Base-by-base conservation (phyloP, 2,329 filamentous ascomycete genomes). In the Teratosphaeria destructans region DNA sequence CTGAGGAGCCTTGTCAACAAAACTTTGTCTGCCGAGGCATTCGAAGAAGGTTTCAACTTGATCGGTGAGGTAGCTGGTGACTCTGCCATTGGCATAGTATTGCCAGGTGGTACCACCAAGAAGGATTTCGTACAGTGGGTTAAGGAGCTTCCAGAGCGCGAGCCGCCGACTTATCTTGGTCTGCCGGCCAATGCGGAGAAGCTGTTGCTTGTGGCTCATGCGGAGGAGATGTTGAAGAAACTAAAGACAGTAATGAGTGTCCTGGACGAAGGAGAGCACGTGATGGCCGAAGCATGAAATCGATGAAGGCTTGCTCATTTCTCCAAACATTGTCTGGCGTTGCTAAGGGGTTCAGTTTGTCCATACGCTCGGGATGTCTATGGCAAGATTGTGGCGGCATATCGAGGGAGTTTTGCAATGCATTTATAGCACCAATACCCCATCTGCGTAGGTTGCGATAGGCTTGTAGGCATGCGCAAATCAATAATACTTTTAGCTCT, bases 101-200 rank as follows among this genome's bases (percentile, higher is more conserved):
- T 96, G 55, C 94, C 94, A 0, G 83, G 83, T 53, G 87, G 89
- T 52, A 96, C 92, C 1, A 85, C 84, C 55, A 84, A 96, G 71
- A 84, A 86, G 63, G 90, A 95, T 69, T 97, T 97, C 72, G 86
- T 88, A 75, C 81, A 82, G 43, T 99, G 95, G 95, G 90, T 99
- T 62, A 89, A 95, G 68, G 85, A 84, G 62, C 79, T 99, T 62
- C 94, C 94, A 0, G 94, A 99, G 80, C 85, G 94, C 68, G 94
- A 99, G 74, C 95, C 95, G 32, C 94, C 94, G 4, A 96, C 91
- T 0, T 99, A 96, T 72, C 81, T 99, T 16, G 95, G 94, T 26
- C 76, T 99, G 66, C 94, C 94, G 39, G 90, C 90, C 32, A 96
- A 99, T 73, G 94, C 94, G 23, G 94, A 99, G 84, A 99, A 97